Conservation (phyloP, 2,329 filamentous ascomycete genomes). For the Sordariomycetes sp. region DNA sequence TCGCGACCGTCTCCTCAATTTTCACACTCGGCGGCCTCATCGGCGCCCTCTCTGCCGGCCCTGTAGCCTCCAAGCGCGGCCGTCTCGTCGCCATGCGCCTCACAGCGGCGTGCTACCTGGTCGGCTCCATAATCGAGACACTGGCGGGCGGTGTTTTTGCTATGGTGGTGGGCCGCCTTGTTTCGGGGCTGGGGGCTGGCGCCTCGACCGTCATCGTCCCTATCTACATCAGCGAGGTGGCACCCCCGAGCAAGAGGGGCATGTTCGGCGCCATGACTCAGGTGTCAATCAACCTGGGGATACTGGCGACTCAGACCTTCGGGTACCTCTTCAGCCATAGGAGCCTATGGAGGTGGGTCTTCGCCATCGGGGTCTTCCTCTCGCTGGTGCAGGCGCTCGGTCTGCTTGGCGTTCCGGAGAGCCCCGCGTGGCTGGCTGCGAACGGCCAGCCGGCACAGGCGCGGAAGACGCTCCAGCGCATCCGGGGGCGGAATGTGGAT, state of each 20-base stretch:
- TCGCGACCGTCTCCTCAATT: slow-evolving; percentile 77
- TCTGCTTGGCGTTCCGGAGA: slow-evolving; percentile 70
- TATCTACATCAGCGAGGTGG: slow-evolving; percentile 86
- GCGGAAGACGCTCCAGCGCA: slow-evolving; percentile 54
- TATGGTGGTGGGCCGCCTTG: slow-evolving; percentile 60
- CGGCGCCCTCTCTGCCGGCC: slow-evolving; percentile 70
- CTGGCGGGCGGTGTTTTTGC: slow-evolving; percentile 52
- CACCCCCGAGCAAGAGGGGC: slow-evolving; percentile 60
- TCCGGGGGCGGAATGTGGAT: slow-evolving; percentile 56
- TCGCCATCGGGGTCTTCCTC: slow-evolving; percentile 59
- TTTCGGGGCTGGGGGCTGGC: slow-evolving; percentile 76
- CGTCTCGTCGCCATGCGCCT: slow-evolving; percentile 62
- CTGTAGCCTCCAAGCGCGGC: slow-evolving; percentile 64
- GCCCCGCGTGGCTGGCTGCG: slow-evolving; percentile 73
- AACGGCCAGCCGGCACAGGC: slow-evolving; percentile 49
- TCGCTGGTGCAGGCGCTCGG: slow-evolving; percentile 55
- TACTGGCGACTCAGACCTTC: slow-evolving; percentile 68
- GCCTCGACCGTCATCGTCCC: slow-evolving; percentile 87
- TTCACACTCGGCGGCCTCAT: slow-evolving; percentile 82
- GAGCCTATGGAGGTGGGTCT: slow-evolving; percentile 69
- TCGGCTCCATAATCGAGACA: slow-evolving; percentile 66
- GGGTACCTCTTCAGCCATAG: slow-evolving; percentile 80
- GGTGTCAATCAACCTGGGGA: slow-evolving; percentile 85
- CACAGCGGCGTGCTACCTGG: slow-evolving; percentile 63
- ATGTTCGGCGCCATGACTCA: slow-evolving; percentile 81